phyloP scores from a whole-genome alignment of 148 eudicot species.

The Beta vulgaris region DNA sequence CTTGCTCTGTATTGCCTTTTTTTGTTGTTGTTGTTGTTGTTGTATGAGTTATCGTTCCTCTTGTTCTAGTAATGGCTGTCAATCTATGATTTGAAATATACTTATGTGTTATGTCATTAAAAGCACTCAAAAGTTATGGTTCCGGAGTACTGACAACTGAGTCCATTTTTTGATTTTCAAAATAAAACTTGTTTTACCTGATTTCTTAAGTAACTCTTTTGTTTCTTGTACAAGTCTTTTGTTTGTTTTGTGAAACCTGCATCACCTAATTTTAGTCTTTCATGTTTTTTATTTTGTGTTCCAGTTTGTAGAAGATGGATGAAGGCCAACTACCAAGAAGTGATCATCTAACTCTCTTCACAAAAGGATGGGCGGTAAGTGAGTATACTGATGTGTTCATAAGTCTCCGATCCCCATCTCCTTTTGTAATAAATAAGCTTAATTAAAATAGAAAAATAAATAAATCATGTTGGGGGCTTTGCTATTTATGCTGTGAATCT shows the following conservation, averaged over 20 bases:
- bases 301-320: slow-evolving; percentile 26
- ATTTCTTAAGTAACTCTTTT: too few relatives aligned
- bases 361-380: slow-evolving; percentile 35
- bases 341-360: slow-evolving; percentile 25
- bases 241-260: too few relatives aligned
- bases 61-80: too few relatives aligned
- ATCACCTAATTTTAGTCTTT: not conserved
- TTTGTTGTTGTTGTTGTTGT: too few relatives aligned
- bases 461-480: slow-evolving; percentile 15
- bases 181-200: too few relatives aligned
- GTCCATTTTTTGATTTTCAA: too few relatives aligned
- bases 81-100: too few relatives aligned
- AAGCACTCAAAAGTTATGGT: too few relatives aligned
- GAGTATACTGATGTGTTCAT: slow-evolving; percentile 30
- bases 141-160: too few relatives aligned
- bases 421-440: slow-evolving; percentile 22
- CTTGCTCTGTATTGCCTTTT: too few relatives aligned
- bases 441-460: slow-evolving; percentile 5
- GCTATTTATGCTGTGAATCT: slow-evolving; percentile 14
- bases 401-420: slow-evolving; percentile 32
- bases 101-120: too few relatives aligned
- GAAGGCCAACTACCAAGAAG: slow-evolving; percentile 28
- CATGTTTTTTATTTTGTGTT: slow-evolving; percentile 4
- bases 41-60: not conserved
- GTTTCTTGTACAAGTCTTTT: too few relatives aligned